A percentile compares a stretch with the other conserved stretches of the same genome.
Evolutionary conservation across 2,329 filamentous ascomycete genomes (phyloP).

Genomic region (Fusarium musae): DNA sequence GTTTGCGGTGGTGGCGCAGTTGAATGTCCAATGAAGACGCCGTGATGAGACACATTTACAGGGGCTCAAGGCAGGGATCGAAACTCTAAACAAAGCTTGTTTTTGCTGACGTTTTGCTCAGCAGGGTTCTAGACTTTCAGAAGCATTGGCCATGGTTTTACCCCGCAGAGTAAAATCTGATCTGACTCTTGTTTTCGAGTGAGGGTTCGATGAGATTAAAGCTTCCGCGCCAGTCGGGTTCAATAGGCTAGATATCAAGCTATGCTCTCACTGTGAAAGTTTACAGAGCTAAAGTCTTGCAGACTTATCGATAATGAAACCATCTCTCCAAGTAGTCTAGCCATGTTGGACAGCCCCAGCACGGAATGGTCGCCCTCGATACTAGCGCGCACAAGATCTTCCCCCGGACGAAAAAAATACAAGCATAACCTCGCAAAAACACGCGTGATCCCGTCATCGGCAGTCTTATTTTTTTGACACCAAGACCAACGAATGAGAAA

Average conservation of each 20-base stretch:
- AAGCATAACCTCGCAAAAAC: background rate
- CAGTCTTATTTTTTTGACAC: background rate
- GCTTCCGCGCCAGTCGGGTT: fast-evolving
- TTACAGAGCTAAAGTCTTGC: background rate
- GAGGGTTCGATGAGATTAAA: background rate
- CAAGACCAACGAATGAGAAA: background rate
- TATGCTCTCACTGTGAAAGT: background rate
- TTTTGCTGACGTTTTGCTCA: constrained; percentile 4
- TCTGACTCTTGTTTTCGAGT: fast-evolving
- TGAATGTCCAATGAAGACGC: constrained; percentile 8
- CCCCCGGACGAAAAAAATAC: background rate
- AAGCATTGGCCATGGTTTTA: background rate
- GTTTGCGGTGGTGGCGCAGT: constrained; percentile 24
- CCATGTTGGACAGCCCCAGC: background rate
- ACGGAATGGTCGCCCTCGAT: background rate
- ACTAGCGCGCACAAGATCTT: background rate
- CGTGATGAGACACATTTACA: constrained; percentile 26
- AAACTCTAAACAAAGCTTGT: constrained; percentile 35
- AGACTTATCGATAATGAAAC: background rate
- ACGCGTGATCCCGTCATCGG: background rate
- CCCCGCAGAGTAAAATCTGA: background rate
- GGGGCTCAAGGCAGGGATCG: constrained; percentile 15
- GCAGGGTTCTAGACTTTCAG: constrained; percentile 6
- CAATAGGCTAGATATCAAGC: too few relatives aligned
- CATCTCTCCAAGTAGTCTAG: background rate